These are phyloP conservation scores for Microcyclosporella mali DNA, from an alignment of 2,329 filamentous ascomycete genomes.

Conservation along the genomic window DNA sequence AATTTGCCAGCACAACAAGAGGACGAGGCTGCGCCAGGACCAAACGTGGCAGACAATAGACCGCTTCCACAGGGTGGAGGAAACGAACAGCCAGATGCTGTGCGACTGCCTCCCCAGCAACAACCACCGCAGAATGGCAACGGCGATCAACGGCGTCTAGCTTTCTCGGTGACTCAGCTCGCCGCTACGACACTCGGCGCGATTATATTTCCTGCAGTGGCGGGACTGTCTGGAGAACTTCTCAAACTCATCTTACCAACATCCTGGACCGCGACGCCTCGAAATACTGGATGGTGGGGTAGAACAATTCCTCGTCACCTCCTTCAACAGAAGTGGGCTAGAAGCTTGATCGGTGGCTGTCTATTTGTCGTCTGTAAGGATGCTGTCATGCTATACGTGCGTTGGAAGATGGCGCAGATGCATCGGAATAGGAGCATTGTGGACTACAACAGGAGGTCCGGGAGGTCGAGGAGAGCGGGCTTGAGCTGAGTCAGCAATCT, in stretches of 20 bases:
- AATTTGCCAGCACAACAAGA: conserved; percentile 34
- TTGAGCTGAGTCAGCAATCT: too few species aligned
- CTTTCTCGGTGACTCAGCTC: conserved; percentile 43
- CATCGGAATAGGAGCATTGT: conserved; percentile 42
- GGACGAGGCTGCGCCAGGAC: conserved; percentile 34
- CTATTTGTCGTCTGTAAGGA: conserved; percentile 80
- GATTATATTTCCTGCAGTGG: conserved; percentile 59
- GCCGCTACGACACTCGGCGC: conserved; percentile 71
- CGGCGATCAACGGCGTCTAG: conserved; percentile 14
- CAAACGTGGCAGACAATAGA: conserved; percentile 13
- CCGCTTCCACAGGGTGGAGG: conserved; percentile 3
- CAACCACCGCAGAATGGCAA: conserved; percentile 8
- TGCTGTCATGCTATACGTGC: conserved; percentile 54
- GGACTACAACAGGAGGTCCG: conserved; percentile 30
- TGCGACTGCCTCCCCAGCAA: conserved; percentile 1
- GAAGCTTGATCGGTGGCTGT: conserved; percentile 82
- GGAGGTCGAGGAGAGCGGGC: conserved; percentile 1
- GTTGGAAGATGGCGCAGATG: conserved; percentile 46
- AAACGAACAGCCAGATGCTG: conserved; percentile 2
- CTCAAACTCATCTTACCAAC: conserved; percentile 41
- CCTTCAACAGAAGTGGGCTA: conserved; percentile 78
- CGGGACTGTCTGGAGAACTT: conserved; percentile 49
- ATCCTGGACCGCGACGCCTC: not conserved
- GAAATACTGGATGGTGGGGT: conserved; percentile 7
- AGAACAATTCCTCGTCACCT: too few species aligned